Evolutionary conservation across 1,284 basidiomycete genomes (phyloP).

Genomic region (Tranzscheliella williamsii): DNA sequence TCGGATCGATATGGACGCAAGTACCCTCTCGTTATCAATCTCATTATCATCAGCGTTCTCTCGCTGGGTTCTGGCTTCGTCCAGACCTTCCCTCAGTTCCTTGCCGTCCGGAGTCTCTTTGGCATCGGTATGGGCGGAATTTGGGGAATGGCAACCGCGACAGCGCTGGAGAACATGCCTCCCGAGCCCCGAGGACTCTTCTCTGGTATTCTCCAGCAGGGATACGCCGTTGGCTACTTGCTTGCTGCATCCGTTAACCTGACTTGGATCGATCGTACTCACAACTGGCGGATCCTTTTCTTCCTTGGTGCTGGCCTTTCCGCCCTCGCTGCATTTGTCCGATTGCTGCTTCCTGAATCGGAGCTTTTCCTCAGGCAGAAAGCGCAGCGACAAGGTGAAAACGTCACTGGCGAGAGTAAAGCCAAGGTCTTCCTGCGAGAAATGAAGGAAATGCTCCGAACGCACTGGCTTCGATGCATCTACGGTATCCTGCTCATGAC

Average conservation of each 20-base stretch:
- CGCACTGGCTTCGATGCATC: slow-evolving; percentile 82
- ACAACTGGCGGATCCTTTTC: slow-evolving; percentile 65
- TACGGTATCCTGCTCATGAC: slow-evolving; percentile 70
- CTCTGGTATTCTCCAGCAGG: slow-evolving; percentile 81
- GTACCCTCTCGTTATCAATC: slow-evolving; percentile 80
- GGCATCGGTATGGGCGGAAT: slow-evolving; percentile 70
- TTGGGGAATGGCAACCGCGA: slow-evolving; percentile 43
- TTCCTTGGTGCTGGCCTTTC: slow-evolving; percentile 69
- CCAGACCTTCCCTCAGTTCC: slow-evolving; percentile 64
- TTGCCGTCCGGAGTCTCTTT: slow-evolving; percentile 63
- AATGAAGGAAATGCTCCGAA: slow-evolving; percentile 73
- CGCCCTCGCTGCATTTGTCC: slow-evolving; percentile 73
- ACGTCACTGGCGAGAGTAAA: slow-evolving; percentile 20
- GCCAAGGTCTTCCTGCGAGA: slow-evolving; percentile 76
- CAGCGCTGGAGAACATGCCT: slow-evolving; percentile 84
- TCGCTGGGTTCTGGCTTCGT: slow-evolving; percentile 72
- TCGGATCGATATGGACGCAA: slow-evolving; percentile 77
- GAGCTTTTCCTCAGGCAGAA: slow-evolving; percentile 69
- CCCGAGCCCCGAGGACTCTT: slow-evolving; percentile 81
- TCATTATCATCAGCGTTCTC: slow-evolving; percentile 64
- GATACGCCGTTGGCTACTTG: slow-evolving; percentile 69
- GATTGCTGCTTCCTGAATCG: slow-evolving; percentile 78
- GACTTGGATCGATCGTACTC: slow-evolving; percentile 60
- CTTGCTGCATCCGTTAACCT: slow-evolving; percentile 76
- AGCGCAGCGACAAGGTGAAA: slow-evolving; percentile 56